phyloP scores from a whole-genome alignment of 2,329 filamentous ascomycete species.

The Rutstroemia sp. region DNA sequence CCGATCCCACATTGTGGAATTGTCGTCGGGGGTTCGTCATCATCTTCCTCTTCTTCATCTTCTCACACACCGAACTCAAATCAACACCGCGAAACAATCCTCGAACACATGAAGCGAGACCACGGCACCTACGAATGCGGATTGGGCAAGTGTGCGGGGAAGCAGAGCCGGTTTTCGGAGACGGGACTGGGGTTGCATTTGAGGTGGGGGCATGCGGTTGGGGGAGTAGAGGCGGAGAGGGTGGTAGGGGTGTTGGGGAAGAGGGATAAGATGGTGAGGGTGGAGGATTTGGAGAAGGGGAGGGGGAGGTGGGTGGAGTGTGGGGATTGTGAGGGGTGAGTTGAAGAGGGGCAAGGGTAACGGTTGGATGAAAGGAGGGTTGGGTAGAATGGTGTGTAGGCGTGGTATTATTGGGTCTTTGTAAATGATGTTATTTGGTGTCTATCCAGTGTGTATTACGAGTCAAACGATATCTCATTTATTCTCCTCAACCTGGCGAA shows the following conservation, averaged over 20 bases:
- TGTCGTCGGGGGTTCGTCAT: background rate
- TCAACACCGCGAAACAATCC: too few relatives aligned
- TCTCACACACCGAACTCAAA: background rate
- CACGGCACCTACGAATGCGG: slow-evolving; percentile 1
- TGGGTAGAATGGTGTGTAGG: too few relatives aligned
- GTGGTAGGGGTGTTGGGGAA: background rate
- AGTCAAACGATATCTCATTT: too few relatives aligned
- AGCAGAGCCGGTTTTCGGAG: background rate
- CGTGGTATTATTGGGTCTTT: background rate
- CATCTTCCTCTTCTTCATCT: too few relatives aligned
- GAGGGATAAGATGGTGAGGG: background rate
- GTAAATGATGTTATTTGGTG: background rate
- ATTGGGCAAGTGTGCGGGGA: background rate
- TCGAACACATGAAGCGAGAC: background rate
- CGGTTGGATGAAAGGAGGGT: too few relatives aligned
- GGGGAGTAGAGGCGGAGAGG: background rate
- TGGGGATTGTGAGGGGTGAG: background rate
- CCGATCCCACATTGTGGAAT: background rate
- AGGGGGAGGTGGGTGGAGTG: background rate
- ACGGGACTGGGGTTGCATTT: background rate
- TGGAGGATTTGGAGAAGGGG: too few relatives aligned
- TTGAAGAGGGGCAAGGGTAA: background rate
- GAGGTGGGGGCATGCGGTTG: background rate
- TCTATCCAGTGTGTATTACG: too few relatives aligned
- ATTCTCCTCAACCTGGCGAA: too few relatives aligned